Base-by-base conservation (phyloP, 2,329 filamentous ascomycete species). In the Didymella pomorum region DNA sequence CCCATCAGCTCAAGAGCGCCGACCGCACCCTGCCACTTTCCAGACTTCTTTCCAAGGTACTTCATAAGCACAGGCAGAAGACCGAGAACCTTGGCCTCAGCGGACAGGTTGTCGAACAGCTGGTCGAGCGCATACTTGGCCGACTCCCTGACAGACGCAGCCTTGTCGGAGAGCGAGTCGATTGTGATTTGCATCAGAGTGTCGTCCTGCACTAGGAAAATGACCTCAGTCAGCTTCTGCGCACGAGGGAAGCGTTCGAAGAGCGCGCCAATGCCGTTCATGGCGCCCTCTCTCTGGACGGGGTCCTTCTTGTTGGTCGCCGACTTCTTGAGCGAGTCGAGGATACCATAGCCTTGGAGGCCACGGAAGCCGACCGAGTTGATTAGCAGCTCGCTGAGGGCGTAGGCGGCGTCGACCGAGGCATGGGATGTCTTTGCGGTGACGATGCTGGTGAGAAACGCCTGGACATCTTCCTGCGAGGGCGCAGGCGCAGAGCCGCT, bases 21-120 rank as follows among this genome's bases (percentile, higher is more conserved):
- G 52, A 97, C 91, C 16, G 91, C 92, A 60, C 95, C 95, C 80
- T 99, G 95, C 95, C 95, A 99, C 80, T 99, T 99, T 66, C 92
- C 93, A 16, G 92, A 90, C 72, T 87, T 87, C 80, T 92, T 96
- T 73, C 83, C 83, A 28, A 99, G 83, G 76, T 98, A 98, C 51
- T 84, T 79, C 62, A 83, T 79, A 39, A 99, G 81, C 16, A 87
- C 84, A 2, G 95, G 93, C 50, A 99, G 82, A 41, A 99, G 84
- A 20, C 91, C 93, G 63, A 87, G 86, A 51, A 96, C 89, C 71
- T 96, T 86, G 48, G 91, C 88, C 81, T 98, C 95, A 55, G 92
- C 81, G 73, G 86, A 88, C 63, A 99, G 81, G 73, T 89, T 87
- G 65, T 84, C 83, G 78, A 97, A 96, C 23, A 98, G 83, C 23